Conservation (phyloP, 306 rosid genomes). For the Ziziphus jujuba region DNA sequence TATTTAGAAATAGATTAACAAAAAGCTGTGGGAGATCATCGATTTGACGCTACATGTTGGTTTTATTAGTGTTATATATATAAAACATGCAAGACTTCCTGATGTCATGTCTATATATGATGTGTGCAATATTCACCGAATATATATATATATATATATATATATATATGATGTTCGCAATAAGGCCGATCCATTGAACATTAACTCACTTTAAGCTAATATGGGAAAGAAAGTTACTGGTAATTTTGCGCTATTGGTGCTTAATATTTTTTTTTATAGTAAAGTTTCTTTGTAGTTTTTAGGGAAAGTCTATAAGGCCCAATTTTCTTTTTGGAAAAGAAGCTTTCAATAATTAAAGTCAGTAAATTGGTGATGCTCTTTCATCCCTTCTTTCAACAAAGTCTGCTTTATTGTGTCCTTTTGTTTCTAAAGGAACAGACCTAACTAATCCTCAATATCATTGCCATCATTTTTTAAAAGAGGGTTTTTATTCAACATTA, state of each 20-base stretch:
- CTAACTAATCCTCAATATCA: background rate
- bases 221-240: background rate
- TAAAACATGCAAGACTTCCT: too few relatives aligned
- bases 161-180: too few relatives aligned
- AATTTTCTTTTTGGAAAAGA: conserved; percentile 6
- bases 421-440: conserved; percentile 9
- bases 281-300: conserved; percentile 12
- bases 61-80: too few relatives aligned
- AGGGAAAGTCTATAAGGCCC: conserved; percentile 1
- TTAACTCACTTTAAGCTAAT: too few relatives aligned
- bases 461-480: background rate
- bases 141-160: too few relatives aligned
- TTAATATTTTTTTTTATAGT: background rate
- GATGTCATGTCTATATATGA: too few relatives aligned
- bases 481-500: background rate
- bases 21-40: too few relatives aligned
- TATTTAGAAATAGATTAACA: too few relatives aligned
- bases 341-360: conserved; percentile 10
- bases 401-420: conserved; percentile 23
- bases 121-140: too few relatives aligned
- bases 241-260: background rate
- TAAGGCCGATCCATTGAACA: too few relatives aligned
- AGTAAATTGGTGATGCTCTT: background rate
- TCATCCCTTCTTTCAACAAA: conserved; percentile 22
- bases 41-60: too few relatives aligned